Conservation (phyloP, 352 stramenopile genomes). For the Albugo laibachii region DNA sequence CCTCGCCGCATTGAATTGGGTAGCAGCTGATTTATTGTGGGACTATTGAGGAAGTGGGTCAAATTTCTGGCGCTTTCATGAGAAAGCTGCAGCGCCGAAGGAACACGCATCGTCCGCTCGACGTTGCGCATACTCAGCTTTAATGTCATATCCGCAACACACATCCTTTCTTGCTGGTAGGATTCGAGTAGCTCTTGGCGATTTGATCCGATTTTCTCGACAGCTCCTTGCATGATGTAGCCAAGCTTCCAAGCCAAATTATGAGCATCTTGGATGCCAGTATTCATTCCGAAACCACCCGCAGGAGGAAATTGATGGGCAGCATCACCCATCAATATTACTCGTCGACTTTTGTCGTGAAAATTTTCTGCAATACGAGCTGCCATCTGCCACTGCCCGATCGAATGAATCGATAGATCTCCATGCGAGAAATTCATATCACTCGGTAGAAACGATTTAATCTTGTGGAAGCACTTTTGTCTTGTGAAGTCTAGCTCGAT, state of each 20-base stretch:
- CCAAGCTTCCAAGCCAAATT: slow-evolving; percentile 83
- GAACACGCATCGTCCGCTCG: slow-evolving; percentile 70
- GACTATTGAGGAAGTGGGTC: slow-evolving; percentile 30
- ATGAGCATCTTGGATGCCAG: slow-evolving; percentile 80
- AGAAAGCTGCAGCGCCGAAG: slow-evolving; percentile 57
- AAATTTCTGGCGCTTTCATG: slow-evolving; percentile 54
- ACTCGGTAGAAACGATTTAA: slow-evolving; percentile 14
- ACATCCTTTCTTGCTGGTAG: slow-evolving; percentile 67
- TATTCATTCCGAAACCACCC: slow-evolving; percentile 88
- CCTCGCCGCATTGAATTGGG: slow-evolving; percentile 28
- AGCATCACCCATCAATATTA: slow-evolving; percentile 83
- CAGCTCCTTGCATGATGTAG: slow-evolving; percentile 16
- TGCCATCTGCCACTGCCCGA: slow-evolving; percentile 86
- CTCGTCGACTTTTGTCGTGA: slow-evolving; percentile 18
- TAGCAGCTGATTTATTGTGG: slow-evolving; percentile 27
- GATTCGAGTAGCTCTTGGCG: slow-evolving; percentile 26
- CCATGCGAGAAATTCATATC: slow-evolving; percentile 9
- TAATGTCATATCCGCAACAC: slow-evolving; percentile 51
- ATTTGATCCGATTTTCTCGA: slow-evolving; percentile 3
- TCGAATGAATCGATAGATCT: slow-evolving; percentile 63
- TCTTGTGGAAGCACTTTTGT: slow-evolving; percentile 28
- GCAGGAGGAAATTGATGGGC: slow-evolving; percentile 85
- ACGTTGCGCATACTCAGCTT: slow-evolving; percentile 73
- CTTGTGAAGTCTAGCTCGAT: slow-evolving; percentile 38
- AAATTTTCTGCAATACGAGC: slow-evolving; percentile 81